These are phyloP conservation scores for Tuber calosporum DNA, from an alignment of 495 filamentous ascomycete species.

Conservation along the genomic window DNA sequence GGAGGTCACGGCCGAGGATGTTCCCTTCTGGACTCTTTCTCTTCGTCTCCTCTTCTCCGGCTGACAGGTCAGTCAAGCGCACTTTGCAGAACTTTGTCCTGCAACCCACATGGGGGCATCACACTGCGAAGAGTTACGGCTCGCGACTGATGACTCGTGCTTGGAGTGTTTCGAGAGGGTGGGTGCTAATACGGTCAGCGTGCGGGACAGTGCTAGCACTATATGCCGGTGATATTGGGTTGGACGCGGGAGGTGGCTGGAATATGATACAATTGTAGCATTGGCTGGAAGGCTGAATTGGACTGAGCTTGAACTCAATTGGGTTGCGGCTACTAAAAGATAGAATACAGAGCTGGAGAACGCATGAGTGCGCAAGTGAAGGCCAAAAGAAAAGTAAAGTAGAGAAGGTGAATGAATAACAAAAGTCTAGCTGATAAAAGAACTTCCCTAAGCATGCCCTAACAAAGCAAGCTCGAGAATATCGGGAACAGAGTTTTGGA, in stretches of 20 bases:
- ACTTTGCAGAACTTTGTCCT: neutral
- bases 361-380: neutral
- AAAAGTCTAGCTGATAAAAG: slow-evolving; percentile 3
- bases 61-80: neutral
- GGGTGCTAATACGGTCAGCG: neutral
- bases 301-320: neutral
- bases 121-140: neutral
- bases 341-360: neutral
- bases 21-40: neutral
- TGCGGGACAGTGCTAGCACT: neutral
- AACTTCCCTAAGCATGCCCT: neutral
- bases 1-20: neutral
- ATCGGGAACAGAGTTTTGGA: neutral
- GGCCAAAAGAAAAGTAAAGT: neutral
- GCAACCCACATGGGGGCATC: neutral
- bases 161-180: neutral
- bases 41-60: neutral
- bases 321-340: neutral
- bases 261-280: neutral
- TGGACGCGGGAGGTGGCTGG: neutral
- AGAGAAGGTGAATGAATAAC: neutral
- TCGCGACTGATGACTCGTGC: neutral
- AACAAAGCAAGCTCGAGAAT: neutral
- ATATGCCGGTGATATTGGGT: neutral
- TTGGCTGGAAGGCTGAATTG: neutral